Evolutionary conservation across 257 asterid species (phyloP), one percentile per base, ranked within the genome.

Genomic region (Primulina huaijiensis): DNA sequence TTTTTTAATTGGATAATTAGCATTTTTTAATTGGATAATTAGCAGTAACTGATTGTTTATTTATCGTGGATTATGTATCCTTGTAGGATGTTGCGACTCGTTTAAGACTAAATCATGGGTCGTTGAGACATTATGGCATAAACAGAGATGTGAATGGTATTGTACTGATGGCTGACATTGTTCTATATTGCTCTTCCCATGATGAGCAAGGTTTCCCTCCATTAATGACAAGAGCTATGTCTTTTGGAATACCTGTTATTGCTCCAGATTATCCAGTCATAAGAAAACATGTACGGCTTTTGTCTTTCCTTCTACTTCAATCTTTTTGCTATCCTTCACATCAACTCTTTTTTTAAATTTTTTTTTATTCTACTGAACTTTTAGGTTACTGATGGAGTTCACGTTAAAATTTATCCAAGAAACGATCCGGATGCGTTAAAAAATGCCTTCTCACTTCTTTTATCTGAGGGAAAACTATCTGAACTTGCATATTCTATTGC

Each of bases 181-280:
- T 89, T 77, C 89, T 94, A 38, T 91, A 89, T 75, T 88, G 87
- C 71, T 89, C 99, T 59, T 77, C 99, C 53, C 99, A 94, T 84
- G 89, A 86, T 37, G 99, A 88, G 78, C 97, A 88, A 78, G 90
- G 86, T 17, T 94, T 94, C 83, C 97, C 99, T 81, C 86, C 92
- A 64, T 76, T 88, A 61, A 81, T 94, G 69, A 85, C 79, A 8
- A 84, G 99, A 71, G 99, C 99, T 77, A 89, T 94, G 97, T 77
- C 97, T 63, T 86, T 89, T 72, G 99, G 96, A 68, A 75, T 86
- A 74, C 99, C 99, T 75, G 68, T 87, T 31, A 71, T 94, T 76
- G 95, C 91, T 67, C 89, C 96, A 33, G 97, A 91, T 82, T 77
- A 76, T 79, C 92, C 89, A 20, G 75, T 80, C 82, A 84, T 91